These are phyloP conservation scores for Hypomontagnella submonticulosa DNA, from an alignment of 495 filamentous ascomycete species.

Conservation along the genomic window DNA sequence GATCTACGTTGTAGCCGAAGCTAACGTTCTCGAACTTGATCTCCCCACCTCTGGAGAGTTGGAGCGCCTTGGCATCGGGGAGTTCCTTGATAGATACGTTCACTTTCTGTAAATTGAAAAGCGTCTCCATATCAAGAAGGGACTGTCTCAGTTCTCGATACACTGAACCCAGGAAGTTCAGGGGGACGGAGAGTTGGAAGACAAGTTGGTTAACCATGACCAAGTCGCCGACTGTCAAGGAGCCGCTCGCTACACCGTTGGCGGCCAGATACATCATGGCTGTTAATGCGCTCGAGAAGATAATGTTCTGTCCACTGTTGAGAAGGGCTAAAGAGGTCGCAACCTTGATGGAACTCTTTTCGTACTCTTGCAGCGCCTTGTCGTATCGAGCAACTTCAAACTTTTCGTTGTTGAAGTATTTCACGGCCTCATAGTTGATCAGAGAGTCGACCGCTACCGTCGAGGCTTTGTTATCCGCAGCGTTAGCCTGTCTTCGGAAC, in stretches of 20 bases:
- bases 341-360: constrained; percentile 95
- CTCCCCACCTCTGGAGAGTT: constrained; percentile 80
- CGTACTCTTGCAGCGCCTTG: constrained; percentile 83
- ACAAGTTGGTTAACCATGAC: constrained; percentile 99
- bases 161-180: constrained; percentile 96
- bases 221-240: constrained; percentile 91
- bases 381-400: constrained; percentile 94
- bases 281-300: constrained; percentile 93
- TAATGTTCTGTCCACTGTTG: constrained; percentile 98
- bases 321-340: constrained; percentile 91
- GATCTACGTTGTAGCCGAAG: constrained; percentile 89
- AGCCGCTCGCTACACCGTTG: constrained; percentile 83
- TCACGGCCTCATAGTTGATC: constrained; percentile 98
- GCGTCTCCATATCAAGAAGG: constrained; percentile 95
- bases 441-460: constrained; percentile 96
- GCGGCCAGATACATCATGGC: constrained; percentile 98
- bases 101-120: constrained; percentile 99
- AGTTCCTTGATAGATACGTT: constrained; percentile 86
- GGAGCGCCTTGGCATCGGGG: constrained; percentile 75
- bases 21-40: constrained; percentile 94
- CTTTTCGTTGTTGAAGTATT: constrained; percentile 99
- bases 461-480: constrained; percentile 93
- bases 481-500: constrained; percentile 93
- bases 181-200: constrained; percentile 94
- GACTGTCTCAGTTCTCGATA: constrained; percentile 97